Evolutionary conservation across 306 rosid species (phyloP).

Genomic region (Trifolium dubium): DNA sequence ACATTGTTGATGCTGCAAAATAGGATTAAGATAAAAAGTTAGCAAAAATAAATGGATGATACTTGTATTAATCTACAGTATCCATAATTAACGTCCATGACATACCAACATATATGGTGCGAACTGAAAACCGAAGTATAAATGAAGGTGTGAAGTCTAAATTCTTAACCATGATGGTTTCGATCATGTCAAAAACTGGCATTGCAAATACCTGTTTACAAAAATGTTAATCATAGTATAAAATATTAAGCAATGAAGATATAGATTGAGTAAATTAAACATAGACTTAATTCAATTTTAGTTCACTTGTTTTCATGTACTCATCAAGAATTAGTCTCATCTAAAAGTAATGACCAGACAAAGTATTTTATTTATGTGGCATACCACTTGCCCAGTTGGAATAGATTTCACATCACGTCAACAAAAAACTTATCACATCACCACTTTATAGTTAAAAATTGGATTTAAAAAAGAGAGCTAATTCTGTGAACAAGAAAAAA

Average conservation of each 20-base stretch:
- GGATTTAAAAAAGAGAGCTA: too few species aligned
- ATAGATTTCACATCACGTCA: too few species aligned
- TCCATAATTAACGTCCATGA: not conserved
- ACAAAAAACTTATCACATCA: too few species aligned
- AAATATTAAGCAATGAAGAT: not conserved
- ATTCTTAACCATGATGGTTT: conserved; percentile 60
- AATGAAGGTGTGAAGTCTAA: conserved; percentile 51
- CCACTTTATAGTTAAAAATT: too few species aligned
- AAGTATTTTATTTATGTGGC: too few species aligned
- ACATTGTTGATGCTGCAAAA: conserved; percentile 63
- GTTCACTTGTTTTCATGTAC: too few species aligned
- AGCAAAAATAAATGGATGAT: not conserved
- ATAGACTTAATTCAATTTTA: not conserved
- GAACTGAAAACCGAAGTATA: conserved; percentile 59
- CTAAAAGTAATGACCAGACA: too few species aligned
- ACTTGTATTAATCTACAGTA: not conserved
- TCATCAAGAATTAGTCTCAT: too few species aligned
- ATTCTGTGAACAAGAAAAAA: too few species aligned
- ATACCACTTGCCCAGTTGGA: too few species aligned
- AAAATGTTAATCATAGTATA: not conserved
- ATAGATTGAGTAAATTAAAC: not conserved
- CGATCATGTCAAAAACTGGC: conserved; percentile 86
- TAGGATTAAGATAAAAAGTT: not conserved
- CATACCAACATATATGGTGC: conserved; percentile 65
- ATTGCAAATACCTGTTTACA: conserved; percentile 66